Base-by-base conservation (phyloP, 1,284 basidiomycete genomes). In the Entoloma clypeatum region DNA sequence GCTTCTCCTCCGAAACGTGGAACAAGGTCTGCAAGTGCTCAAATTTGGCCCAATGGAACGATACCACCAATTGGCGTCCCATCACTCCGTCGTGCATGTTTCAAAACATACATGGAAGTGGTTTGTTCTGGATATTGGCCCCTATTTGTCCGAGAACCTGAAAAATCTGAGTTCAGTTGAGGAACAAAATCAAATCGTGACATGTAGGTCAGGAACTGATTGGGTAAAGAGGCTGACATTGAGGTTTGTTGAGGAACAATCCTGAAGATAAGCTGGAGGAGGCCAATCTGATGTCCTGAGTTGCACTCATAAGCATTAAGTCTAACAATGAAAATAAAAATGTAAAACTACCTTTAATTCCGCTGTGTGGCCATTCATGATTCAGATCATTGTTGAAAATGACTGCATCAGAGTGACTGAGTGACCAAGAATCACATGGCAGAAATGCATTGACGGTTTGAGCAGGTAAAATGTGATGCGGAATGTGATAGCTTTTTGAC, bases 171-270 rank as follows among this genome's bases (percentile, higher is more conserved):
- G 30, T 49, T 49, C 3, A 32, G n/a, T 39, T 59, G 56, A 16
- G 55, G 49, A 17, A 57, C 34, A 14, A 61, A 50, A 43, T 63
- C 55, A 31, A 61, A 59, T 2, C 49, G 36, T 24, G 47, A 45
- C 13, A 48, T 40, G 36, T 59, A 59, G 0, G 41, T 31, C 0
- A 56, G 45, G 39, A 54, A 59, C 2, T 10, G 21, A 31, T 41
- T 21, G 7, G 34, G 24, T 11, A 19, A 29, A 22, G 47, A 36
- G 35, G 25, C 18, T 45, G 30, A n/a, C n/a, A n/a, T n/a, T n/a
- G 23, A 7, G 2, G 32, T 33, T 28, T 14, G 27, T 3, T 28
- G 29, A 19, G 45, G 29, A 21, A 54, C 30, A 3, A 53, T 49
- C 16, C 41, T 41, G 46, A 63, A 54, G 23, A 65, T 56, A 2